Evolutionary conservation across 2,329 filamentous ascomycete genomes (phyloP).

Genomic region (Xylaria polymorpha): DNA sequence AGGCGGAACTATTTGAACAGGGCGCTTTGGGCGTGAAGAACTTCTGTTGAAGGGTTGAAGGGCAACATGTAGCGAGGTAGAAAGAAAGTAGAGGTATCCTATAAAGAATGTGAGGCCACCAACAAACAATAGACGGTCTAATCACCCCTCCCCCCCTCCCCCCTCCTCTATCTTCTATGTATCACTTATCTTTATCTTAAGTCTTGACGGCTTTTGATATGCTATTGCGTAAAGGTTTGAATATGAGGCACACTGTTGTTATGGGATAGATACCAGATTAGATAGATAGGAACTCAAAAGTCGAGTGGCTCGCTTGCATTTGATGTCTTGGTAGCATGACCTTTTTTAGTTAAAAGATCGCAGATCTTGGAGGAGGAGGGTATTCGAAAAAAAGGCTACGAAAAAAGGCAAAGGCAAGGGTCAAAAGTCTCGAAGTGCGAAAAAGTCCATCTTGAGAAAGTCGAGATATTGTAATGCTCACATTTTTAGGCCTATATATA

Average conservation of each 20-base stretch:
- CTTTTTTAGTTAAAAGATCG: conserved; percentile 20
- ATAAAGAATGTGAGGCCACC: neutral
- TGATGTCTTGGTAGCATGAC: conserved; percentile 13
- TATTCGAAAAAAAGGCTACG: neutral
- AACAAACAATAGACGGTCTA: no score
- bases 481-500: neutral
- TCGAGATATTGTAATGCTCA: neutral
- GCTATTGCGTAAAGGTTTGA: conserved; percentile 16
- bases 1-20: neutral
- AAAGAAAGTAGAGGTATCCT: neutral
- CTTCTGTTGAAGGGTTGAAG: conserved; percentile 1
- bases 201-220: neutral
- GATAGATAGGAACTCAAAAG: conserved; percentile 26
- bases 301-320: conserved; percentile 35
- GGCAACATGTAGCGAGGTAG: neutral
- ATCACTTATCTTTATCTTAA: conserved; percentile 6
- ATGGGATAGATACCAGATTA: conserved; percentile 10
- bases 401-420: neutral
- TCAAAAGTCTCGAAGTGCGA: neutral
- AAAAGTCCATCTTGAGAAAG: neutral
- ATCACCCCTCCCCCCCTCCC: no score
- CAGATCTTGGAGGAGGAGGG: conserved; percentile 21
- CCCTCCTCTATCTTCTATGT: neutral
- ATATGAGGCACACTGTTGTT: neutral
- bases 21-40: neutral